A percentile compares a stretch with the other conserved stretches of the same genome.
Evolutionary conservation across 805 yeast genomes (phyloP).

Genomic region (Pichia deserticola): DNA sequence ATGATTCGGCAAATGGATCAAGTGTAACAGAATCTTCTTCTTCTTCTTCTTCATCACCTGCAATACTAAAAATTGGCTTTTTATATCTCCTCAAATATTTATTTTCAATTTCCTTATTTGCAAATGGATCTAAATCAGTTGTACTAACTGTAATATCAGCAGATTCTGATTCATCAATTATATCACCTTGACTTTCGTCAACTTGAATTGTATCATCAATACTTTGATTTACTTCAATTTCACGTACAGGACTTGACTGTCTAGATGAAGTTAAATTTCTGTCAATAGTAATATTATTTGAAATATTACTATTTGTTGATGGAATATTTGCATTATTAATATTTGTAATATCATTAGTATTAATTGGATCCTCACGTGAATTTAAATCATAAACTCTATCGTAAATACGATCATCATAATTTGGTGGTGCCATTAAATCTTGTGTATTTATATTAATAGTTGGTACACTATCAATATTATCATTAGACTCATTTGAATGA

Average conservation of each 20-base stretch:
- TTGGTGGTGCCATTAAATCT: constrained; percentile 71
- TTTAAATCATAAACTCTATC: constrained; percentile 52
- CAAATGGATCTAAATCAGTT: background rate
- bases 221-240: too few relatives aligned
- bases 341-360: too few relatives aligned
- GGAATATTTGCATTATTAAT: too few relatives aligned
- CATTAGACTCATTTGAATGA: constrained; percentile 1
- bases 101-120: background rate
- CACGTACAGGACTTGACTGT: too few relatives aligned
- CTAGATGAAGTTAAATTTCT: too few relatives aligned
- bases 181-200: background rate
- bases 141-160: background rate
- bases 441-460: constrained; percentile 26
- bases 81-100: background rate
- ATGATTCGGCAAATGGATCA: constrained; percentile 1
- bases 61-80: constrained; percentile 25
- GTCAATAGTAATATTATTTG: too few relatives aligned
- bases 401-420: constrained; percentile 72
- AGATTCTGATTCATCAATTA: background rate
- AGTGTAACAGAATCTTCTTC: background rate
- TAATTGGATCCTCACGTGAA: background rate
- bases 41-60: constrained; percentile 20
- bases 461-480: constrained; percentile 8
- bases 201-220: background rate
- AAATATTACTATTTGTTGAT: too few relatives aligned